Evolutionary conservation across 495 filamentous ascomycete genomes (phyloP), one percentile per base, ranked within the genome.

Genomic region (Jackrogersella multiformis): DNA sequence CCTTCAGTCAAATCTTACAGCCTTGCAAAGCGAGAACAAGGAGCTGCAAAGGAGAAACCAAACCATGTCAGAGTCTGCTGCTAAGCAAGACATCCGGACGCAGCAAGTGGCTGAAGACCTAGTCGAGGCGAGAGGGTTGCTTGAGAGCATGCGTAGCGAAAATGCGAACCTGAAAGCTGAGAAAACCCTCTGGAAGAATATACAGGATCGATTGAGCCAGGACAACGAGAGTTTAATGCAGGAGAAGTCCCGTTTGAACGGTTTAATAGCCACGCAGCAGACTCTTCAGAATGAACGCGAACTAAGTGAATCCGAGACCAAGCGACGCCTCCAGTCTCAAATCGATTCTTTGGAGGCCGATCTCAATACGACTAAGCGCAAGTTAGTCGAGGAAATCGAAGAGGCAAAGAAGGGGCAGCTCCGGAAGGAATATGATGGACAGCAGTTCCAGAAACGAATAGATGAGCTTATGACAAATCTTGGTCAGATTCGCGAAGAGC

Each of bases 71-170:
- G 94, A 98, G 67, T 87, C 85, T 39, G 89, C 92, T 10, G 92
- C 92, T 20, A 94, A 92, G 73, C 93, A 96, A 68, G 95, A 99
- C 59, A 78, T 97, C 32, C 87, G 86, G 36, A 94, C 89, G 10
- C 95, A 97, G 68, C 92, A 97, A 77, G 89, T 92, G 44, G 91
- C 92, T 0, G 96, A 99, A 78, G 94, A 99, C 69, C 83, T 97
- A 0, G 87, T 97, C 7, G 95, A 97, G 74, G 87, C 90, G 1
- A 90, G 90, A 68, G 90, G 88, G 59, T 75, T 94, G 34, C 80
- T 88, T 8, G 94, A 99, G 69, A 93, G 92, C 69, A 85, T 98
- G 78, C 91, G 93, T 18, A 92, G 89, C 44, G 95, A 98, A 67
- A 94, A 86, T 61, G 90, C 93, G 16, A 97, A 97, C 74, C 86